Base-by-base conservation (phyloP, 352 stramenopile genomes). In the Globisporangium yorkense region DNA sequence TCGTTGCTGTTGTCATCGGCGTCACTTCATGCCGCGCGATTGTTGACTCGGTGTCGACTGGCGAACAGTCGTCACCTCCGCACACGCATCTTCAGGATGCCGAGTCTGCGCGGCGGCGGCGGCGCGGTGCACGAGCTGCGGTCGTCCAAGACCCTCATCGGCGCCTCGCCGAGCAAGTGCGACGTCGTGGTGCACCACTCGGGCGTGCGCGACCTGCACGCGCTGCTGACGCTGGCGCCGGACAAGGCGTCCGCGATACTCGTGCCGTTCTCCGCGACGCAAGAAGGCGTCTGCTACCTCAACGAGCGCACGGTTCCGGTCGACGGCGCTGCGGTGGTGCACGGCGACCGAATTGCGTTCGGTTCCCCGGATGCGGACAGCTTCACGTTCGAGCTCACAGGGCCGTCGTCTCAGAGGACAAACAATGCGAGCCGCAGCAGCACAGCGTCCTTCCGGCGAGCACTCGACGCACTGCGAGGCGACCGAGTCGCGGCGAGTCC, bases 61-160 rank as follows among this genome's bases (percentile, higher is more conserved):
- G 37, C 37, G 37, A 18, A 18, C 12, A 18, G 37, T 43, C 12
- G 35, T 40, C 35, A 15, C 35, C 8, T 15, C 35, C 8, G 7
- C 35, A 13, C 12, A 7, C 35, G 10, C n/a, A 16, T 27, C 18
- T 37, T 10, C 33, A 10, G 3, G 3, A 87, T 87, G 75, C 71
- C 80, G 44, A 84, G 75, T 56, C 53, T 88, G 16, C 66, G 71
- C 0, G 37, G 39, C 3, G 13, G 10, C 9, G 44, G n/a, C 39
- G 21, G 43, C 5, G 53, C n/a, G 0, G 6, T 50, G 20, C 51
- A 72, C 7, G 74, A 89, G 55, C 65, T 90, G 27, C 65, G 63
- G 9, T 88, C 77, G 51, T 78, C 80, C 51, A 84, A 77, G 71
- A 87, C 67, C 12, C 67, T 92, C 16, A 77, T 92, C 43, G 77